phyloP scores from a whole-genome alignment of 2,329 filamentous ascomycete species.

The Tympanopsis confertula region DNA sequence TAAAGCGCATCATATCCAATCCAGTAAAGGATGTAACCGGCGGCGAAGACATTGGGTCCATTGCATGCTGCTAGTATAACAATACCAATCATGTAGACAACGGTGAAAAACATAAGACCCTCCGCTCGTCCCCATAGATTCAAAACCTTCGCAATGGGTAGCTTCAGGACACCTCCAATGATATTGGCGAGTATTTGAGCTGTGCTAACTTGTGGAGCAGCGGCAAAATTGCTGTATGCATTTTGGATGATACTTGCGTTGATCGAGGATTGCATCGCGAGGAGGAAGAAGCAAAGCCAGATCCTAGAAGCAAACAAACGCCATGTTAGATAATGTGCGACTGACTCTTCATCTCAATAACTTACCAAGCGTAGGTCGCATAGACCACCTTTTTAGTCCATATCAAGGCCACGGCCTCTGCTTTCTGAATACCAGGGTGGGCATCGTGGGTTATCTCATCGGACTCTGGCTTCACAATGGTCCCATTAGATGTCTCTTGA shows the following conservation, averaged over 20 bases:
- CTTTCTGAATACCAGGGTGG: neutral
- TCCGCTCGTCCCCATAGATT: constrained; percentile 36
- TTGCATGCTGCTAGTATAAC: constrained; percentile 52
- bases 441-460: neutral
- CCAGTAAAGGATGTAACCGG: constrained; percentile 52
- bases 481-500: neutral
- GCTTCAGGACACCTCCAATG: constrained; percentile 22
- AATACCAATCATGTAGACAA: constrained; percentile 37
- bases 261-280: neutral
- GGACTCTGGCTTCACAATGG: too few relatives aligned
- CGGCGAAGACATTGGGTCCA: constrained; percentile 44
- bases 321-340: too few relatives aligned
- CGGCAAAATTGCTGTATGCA: neutral
- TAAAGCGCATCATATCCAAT: constrained; percentile 35
- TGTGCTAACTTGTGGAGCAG: neutral
- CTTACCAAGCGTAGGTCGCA: neutral
- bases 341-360: neutral
- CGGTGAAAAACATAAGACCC: constrained; percentile 28
- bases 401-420: neutral
- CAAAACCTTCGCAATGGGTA: constrained; percentile 33
- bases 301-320: too few relatives aligned
- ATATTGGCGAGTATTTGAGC: constrained; percentile 11
- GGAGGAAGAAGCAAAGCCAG: neutral
- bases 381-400: neutral
- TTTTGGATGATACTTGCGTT: neutral